Evolutionary conservation across 176 grass and related monocot species (phyloP).

Genomic region (Pontederia paniculata): DNA sequence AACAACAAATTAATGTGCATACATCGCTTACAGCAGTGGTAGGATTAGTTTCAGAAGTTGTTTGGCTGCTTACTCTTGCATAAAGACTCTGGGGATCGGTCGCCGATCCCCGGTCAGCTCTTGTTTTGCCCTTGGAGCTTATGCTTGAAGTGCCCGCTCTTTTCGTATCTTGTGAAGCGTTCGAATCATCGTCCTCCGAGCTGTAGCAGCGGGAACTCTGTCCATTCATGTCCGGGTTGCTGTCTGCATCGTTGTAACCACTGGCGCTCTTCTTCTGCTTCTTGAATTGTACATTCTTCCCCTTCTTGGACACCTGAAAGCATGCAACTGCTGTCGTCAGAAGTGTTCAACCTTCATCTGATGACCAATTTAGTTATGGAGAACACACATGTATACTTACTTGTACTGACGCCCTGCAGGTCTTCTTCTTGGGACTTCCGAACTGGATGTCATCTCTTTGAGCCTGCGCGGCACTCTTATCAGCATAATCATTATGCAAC

Average conservation of each 20-base stretch:
- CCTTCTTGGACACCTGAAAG: conserved; percentile 40
- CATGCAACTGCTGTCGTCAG: conserved; percentile 8
- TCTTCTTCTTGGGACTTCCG: conserved; percentile 36
- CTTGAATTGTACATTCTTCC: conserved; percentile 32
- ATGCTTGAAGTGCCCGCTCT: conserved; percentile 28
- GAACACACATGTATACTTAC: conserved; percentile 18
- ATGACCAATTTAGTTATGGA: conserved; percentile 6
- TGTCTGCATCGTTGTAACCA: conserved; percentile 16
- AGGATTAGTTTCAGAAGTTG: no score
- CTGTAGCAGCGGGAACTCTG: conserved; percentile 65
- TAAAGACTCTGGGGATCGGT: conserved; percentile 77
- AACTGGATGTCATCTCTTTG: conserved; percentile 8
- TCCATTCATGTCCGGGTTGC: conserved; percentile 17
- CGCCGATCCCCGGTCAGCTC: conserved; percentile 38
- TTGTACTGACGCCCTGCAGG: conserved; percentile 11
- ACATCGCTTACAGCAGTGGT: not conserved
- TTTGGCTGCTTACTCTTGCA: conserved; percentile 46
- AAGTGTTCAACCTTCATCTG: conserved; percentile 9
- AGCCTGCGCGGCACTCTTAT: conserved; percentile 9
- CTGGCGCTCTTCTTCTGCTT: not conserved
- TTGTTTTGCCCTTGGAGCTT: conserved; percentile 40
- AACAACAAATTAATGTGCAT: not conserved
- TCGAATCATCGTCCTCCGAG: conserved; percentile 43
- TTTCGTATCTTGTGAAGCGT: conserved; percentile 1
- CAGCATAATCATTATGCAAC: conserved; percentile 8